Conservation (phyloP, 2,329 filamentous ascomycete species). For the Beauveria sp. region DNA sequence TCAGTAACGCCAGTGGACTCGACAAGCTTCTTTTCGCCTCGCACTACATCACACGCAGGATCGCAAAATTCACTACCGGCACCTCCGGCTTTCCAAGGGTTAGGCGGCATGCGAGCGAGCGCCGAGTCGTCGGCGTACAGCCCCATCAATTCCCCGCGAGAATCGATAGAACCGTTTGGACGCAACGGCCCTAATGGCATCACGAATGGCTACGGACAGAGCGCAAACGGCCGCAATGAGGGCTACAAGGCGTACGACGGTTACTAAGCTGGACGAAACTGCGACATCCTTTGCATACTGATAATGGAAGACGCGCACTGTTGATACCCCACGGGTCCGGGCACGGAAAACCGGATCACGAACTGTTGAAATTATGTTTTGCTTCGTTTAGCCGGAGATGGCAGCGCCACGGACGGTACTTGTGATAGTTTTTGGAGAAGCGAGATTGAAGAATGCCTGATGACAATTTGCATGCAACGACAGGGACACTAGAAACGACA, state of each 20-base stretch:
- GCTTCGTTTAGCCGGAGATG: not conserved
- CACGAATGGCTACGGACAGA: conserved; percentile 32
- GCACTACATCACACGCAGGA: conserved; percentile 31
- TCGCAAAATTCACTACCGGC: conserved; percentile 37
- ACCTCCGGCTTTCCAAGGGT: conserved; percentile 50
- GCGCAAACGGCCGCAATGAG: conserved; percentile 27
- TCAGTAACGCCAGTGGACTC: conserved; percentile 58
- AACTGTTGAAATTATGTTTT: conserved; percentile 9
- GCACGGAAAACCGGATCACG: not conserved
- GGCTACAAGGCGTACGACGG: conserved; percentile 32
- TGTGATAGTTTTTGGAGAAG: conserved; percentile 2
- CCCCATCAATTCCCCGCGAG: conserved; percentile 60
- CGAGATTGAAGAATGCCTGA: conserved; percentile 3
- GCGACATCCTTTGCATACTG: not conserved
- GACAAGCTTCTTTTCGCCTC: conserved; percentile 59
- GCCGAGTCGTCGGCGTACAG: conserved; percentile 69
- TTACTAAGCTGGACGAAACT: conserved; percentile 21
- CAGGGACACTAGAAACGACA: conserved; percentile 4
- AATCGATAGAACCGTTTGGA: conserved; percentile 41
- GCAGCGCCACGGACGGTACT: conserved; percentile 1
- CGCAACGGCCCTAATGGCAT: conserved; percentile 23
- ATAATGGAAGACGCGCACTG: not conserved
- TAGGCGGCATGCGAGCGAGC: conserved; percentile 50
- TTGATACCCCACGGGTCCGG: conserved; percentile 6
- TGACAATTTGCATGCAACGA: conserved; percentile 10